Evolutionary conservation across 805 yeast genomes (phyloP), one percentile per base, ranked within the genome.

Genomic region (Zygoascus bituminiphila): DNA sequence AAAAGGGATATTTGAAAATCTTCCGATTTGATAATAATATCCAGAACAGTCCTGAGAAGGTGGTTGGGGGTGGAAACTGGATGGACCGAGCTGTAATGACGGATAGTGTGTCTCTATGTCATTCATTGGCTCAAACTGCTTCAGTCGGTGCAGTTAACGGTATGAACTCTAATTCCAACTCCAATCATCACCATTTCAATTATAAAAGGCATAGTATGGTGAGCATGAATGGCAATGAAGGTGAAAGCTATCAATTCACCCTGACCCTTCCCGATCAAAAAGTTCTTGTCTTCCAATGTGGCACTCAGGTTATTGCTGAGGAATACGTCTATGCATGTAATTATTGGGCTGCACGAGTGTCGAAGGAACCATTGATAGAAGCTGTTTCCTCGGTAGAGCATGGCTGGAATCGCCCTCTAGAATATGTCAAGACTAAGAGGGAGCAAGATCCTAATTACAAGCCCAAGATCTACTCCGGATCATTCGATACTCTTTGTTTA

Each of bases 271-370:
- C 85, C 2, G 65, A 52, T 31, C 57, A 54, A 4, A 62, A 66
- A 3, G 36, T 65, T 50, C 66, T 82, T 20, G 63, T 78, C 29
- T 82, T 84, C 59, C 78, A 76, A 62, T 80, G 88, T 0, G 82
- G 82, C 4, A 78, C 86, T 7, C 61, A 67, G 29, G 84, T 80
- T 54, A 76, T 77, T 50, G 91, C 95, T 0, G 67, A 70, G 40
- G 84, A 79, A 58, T 86, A 77, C 62, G 78, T 84, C 22, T 77
- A 82, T 54, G 77, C 91, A 2, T 81, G 93, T 64, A 88, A 88
- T 63, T 88, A 85, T 61, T 88, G 96, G 96, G 86, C 94, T 2
- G 84, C 93, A 1, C 75, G 89, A 53, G 76, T 83, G 35, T 82
- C 94, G 7, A 81, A 87, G 7, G 80, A 85, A 14, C 95, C 95